phyloP scores from a whole-genome alignment of 768 basidiomycete genomes.

The Porphyrellus cyaneotinctus region DNA sequence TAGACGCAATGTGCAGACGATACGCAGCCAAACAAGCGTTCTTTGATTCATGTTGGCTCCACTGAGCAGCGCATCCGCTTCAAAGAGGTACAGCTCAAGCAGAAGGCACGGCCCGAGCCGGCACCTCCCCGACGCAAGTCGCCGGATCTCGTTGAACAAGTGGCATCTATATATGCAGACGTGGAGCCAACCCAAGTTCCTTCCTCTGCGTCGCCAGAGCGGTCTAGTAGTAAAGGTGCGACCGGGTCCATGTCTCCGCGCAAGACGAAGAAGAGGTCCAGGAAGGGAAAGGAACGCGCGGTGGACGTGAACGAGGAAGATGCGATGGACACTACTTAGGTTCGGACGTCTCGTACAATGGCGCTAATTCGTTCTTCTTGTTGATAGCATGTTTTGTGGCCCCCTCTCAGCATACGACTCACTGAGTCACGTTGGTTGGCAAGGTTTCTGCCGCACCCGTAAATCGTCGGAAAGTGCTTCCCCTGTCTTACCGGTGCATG shows the following conservation, averaged over 20 bases:
- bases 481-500: no score
- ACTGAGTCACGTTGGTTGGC: no score
- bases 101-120: conserved; percentile 33
- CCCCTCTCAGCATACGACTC: no score
- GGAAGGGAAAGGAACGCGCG: conserved; percentile 27
- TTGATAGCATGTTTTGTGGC: no score
- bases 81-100: conserved; percentile 58
- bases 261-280: conserved; percentile 15
- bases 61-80: conserved; percentile 71
- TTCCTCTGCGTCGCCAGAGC: background rate
- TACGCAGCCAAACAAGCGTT: conserved; percentile 45
- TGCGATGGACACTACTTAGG: conserved; percentile 17
- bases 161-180: conserved; percentile 19
- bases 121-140: conserved; percentile 3
- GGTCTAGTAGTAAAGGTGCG: background rate
- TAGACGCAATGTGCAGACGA: conserved; percentile 32
- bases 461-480: no score
- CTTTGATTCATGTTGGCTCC: conserved; percentile 53
- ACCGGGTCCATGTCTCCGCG: conserved; percentile 1
- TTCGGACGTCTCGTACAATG: no score
- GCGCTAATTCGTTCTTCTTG: no score
- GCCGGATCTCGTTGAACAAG: conserved; percentile 17
- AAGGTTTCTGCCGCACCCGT: no score
- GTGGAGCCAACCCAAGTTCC: conserved; percentile 1
- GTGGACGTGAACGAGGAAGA: conserved; percentile 17